Evolutionary conservation across 495 filamentous ascomycete species (phyloP).

Genomic region (Podospora bellae-mahoneyi): DNA sequence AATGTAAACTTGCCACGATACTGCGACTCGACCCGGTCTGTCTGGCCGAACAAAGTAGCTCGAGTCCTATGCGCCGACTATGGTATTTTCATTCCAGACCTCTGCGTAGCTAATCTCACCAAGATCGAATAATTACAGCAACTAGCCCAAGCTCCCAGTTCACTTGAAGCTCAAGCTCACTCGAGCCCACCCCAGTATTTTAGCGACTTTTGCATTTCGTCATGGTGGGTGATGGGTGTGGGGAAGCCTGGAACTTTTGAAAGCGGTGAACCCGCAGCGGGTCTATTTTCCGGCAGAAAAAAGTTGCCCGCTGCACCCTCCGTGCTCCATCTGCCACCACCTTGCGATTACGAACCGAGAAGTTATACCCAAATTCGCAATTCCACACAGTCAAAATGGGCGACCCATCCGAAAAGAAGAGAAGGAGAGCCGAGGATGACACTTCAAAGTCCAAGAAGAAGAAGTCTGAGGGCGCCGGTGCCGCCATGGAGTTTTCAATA

Average conservation of each 20-base stretch:
- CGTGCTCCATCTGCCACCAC: not conserved
- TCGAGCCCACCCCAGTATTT: not conserved
- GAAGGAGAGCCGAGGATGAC: constrained; percentile 61
- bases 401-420: constrained; percentile 63
- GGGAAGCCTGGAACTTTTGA: not conserved
- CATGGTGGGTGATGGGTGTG: constrained; percentile 6
- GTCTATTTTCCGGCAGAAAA: constrained; percentile 21
- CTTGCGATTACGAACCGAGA: not conserved
- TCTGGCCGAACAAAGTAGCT: too few species aligned
- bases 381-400: constrained; percentile 43
- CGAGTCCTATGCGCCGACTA: too few species aligned
- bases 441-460: constrained; percentile 52
- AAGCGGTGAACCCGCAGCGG: constrained; percentile 14
- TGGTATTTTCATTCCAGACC: too few species aligned
- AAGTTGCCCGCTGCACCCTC: constrained; percentile 12
- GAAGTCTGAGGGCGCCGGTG: constrained; percentile 16
- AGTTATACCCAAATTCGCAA: not conserved
- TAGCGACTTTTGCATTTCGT: constrained; percentile 4
- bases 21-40: too few species aligned
- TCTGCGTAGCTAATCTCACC: too few species aligned
- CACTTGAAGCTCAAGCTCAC: not conserved
- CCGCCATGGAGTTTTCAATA: constrained; percentile 45
- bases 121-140: not conserved
- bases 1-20: too few species aligned
- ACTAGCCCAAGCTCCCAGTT: not conserved